Evolutionary conservation across 257 asterid species (phyloP), one percentile per base, ranked within the genome.

Genomic region (Agastache rugosa): DNA sequence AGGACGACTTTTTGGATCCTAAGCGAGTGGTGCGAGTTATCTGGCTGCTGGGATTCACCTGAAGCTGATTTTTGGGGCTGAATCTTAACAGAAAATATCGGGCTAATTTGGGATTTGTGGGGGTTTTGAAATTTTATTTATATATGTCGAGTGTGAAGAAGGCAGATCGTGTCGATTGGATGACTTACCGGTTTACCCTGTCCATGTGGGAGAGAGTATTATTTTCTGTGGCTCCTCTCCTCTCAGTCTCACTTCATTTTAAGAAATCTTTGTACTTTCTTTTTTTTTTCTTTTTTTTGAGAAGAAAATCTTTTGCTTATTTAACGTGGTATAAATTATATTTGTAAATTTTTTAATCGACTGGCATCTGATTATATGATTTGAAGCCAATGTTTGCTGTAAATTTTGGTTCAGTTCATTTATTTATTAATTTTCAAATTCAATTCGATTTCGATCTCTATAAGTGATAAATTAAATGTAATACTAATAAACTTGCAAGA

Each of bases 41-140:
- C 12, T 61, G 31, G 63, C 1, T n/a, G 4, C 29, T 53, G 54
- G 44, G 47, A 53, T 62, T 70, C 68, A 34, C 6, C 31, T 10
- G 19, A 41, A 42, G 44, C 82, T 29, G 78, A 66, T 64, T 20
- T 56, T 47, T 72, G 50, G 70, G 70, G 31, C 11, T 63, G 44
- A 11, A 17, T 34, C 51, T 35, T 35, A 76, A 50, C 56, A 62
- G 62, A 76, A 53, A 51, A n/a, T 42, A 15, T 60, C 14, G 60
- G 64, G 72, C 50, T 63, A n/a, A n/a, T 62, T 35, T 22, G 34
- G 16, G 27, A 42, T 63, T 53, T 67, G 50, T 8, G 56, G 67
- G 69, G 62, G 41, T 67, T 78, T 79, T 74, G 63, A 79, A 78
- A 48, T 67, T 60, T 25, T 10, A 60, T 67, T 59, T 78, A 67